Percentiles rank a stretch among this genome's conserved stretches.
These are phyloP conservation scores for Fusarium denticulatum DNA, from an alignment of 2,329 filamentous ascomycete genomes.

Conservation along the genomic window DNA sequence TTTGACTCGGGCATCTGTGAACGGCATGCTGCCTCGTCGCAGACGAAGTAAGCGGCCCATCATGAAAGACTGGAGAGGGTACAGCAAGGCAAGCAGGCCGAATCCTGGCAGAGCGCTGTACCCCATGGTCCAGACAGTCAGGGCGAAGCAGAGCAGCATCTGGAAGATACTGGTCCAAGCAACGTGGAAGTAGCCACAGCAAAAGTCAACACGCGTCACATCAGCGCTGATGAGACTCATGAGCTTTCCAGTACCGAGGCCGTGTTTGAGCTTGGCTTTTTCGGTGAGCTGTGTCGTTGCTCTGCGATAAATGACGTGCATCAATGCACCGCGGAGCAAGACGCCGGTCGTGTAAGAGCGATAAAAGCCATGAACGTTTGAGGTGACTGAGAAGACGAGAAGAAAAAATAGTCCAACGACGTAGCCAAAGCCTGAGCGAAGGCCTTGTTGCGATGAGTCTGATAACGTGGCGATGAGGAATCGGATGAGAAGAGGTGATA, in stretches of 20 bases:
- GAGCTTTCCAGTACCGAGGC: conserved; percentile 41
- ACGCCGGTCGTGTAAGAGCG: conserved; percentile 14
- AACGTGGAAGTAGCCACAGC: conserved; percentile 47
- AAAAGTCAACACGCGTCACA: conserved; percentile 46
- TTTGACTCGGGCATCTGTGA: conserved; percentile 18
- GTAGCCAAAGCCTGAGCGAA: conserved; percentile 23
- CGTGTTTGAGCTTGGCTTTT: conserved; percentile 29
- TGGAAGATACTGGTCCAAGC: conserved; percentile 47
- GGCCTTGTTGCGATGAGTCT: conserved; percentile 11
- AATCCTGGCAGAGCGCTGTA: conserved; percentile 22
- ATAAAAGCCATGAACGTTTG: conserved; percentile 27
- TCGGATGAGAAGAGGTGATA: conserved; percentile 22
- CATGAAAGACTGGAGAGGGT: conserved; percentile 27
- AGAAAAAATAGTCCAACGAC: conserved; percentile 3
- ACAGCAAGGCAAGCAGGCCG: conserved; percentile 7
- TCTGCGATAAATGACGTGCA: conserved; percentile 26
- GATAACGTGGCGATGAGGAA: conserved; percentile 20
- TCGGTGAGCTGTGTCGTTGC: conserved; percentile 22
- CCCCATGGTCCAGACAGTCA: conserved; percentile 14
- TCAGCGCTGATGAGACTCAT: conserved; percentile 48
- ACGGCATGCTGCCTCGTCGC: conserved; percentile 16
- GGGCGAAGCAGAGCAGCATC: conserved; percentile 45
- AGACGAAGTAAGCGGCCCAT: conserved; percentile 15
- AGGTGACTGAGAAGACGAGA: conserved; percentile 21
- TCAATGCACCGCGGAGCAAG: conserved; percentile 12